Base-by-base conservation (phyloP, 495 filamentous ascomycete genomes). In the Penicillium coprophilum region DNA sequence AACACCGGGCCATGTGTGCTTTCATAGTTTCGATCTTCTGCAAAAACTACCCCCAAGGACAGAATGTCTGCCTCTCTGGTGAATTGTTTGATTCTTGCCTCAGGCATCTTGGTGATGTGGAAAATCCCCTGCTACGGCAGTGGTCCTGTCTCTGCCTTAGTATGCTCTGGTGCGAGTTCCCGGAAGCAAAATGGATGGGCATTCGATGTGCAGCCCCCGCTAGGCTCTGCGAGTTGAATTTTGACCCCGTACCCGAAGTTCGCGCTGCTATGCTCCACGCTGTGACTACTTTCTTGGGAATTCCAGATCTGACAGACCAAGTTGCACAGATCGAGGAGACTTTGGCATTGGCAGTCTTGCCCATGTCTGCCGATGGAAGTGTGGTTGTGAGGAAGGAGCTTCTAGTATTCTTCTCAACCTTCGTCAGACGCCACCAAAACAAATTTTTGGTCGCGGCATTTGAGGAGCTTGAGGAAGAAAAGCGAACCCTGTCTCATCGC, bases 1-100 rank as follows among this genome's bases (percentile, higher is more conserved):
- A 97, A 69, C 95, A 99, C 71, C 89, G 93, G 65, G 93, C 95
- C 20, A 99, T 99, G 94, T 97, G 93, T 65, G 94, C 94, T 5
- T 99, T 99, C 64, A 95, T 99, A 53, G 81, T 97, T 34, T 88
- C 94, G 13, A 96, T 96, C 78, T 90, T 99, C 57, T 99, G 94
- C 81, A 92, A 92, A 61, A 89, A 87, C 34, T 97, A 92, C 66
- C 86, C 83, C 38, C 91, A 93, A 67, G 94, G 92, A 3, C 91
- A 97, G 68, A 85, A 87, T 36, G 90, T 96, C 9, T 96, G 92
- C 66, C 84, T 87, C 50, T 89, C 89, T 0, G 68, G 67, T 1
- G 91, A 92, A 46, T 83, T 97, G 41, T 91, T 97, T 74, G 85
- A 87, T 20, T 89, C 85, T 45, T 96, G 90, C 65, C 72, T 97